Percentiles rank a stretch among this genome's conserved stretches.
Conservation (phyloP, 2,329 filamentous ascomycete species). For the Nothophoma quercina region DNA sequence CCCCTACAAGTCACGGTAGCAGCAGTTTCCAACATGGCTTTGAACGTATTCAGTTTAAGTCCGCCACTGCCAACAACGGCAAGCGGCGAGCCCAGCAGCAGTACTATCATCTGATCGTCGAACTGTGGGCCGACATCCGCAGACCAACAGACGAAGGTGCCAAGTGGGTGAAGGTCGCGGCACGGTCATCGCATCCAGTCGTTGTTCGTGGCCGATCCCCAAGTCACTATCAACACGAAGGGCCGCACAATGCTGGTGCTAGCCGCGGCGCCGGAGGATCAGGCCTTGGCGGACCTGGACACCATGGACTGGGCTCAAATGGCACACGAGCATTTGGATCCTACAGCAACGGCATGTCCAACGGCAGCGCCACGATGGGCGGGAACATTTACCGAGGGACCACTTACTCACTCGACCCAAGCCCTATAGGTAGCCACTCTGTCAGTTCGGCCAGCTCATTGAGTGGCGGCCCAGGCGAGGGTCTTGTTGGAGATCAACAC, state of each 20-base stretch:
- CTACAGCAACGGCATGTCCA: constrained; percentile 45
- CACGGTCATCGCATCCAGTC: constrained; percentile 47
- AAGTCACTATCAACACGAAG: constrained; percentile 57
- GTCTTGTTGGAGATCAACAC: constrained; percentile 53
- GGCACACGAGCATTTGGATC: constrained; percentile 57
- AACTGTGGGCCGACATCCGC: constrained; percentile 57
- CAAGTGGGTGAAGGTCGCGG: constrained; percentile 48
- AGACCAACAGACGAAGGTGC: constrained; percentile 37
- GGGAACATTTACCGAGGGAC: constrained; percentile 45
- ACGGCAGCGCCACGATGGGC: constrained; percentile 41
- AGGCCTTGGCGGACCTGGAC: constrained; percentile 40
- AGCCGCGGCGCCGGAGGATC: constrained; percentile 45
- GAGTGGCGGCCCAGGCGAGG: constrained; percentile 51
- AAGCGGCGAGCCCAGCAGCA: constrained; percentile 90
- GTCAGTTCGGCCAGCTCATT: constrained; percentile 55
- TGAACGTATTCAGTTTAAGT: constrained; percentile 93
- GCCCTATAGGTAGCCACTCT: constrained; percentile 52
- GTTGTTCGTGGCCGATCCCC: constrained; percentile 52
- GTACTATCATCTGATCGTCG: constrained; percentile 89
- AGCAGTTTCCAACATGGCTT: constrained; percentile 67
- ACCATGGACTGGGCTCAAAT: constrained; percentile 71
- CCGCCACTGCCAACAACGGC: constrained; percentile 91
- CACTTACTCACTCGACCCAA: constrained; percentile 50
- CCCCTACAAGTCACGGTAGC: constrained; percentile 43
- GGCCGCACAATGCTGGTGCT: constrained; percentile 49